A percentile compares a stretch with the other conserved stretches of the same genome.
These are phyloP conservation scores for Pseudogymnoascus pannorum DNA, from an alignment of 2,329 filamentous ascomycete species.

Conservation along the genomic window DNA sequence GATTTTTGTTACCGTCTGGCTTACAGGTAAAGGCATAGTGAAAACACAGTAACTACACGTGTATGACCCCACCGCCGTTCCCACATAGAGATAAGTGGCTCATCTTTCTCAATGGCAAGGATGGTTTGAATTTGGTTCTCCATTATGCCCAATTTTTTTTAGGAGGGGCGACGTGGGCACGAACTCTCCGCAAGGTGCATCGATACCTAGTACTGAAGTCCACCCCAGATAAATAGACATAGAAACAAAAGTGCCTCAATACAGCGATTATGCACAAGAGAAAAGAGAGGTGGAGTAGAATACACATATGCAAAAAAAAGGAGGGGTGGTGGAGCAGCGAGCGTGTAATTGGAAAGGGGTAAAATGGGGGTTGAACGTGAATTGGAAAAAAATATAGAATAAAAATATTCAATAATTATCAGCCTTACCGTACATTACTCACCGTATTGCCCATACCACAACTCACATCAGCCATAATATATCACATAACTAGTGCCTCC, in stretches of 20 bases:
- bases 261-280: too few species aligned
- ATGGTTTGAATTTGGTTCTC: too few species aligned
- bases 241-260: too few species aligned
- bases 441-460: background rate
- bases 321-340: background rate
- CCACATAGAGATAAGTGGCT: background rate
- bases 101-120: background rate
- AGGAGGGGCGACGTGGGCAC: too few species aligned
- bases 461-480: background rate
- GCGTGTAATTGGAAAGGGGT: background rate
- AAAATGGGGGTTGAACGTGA: background rate
- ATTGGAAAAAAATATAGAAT: too few species aligned
- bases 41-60: background rate
- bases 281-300: too few species aligned
- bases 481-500: background rate
- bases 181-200: too few species aligned
- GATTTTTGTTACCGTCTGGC: background rate
- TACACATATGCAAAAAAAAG: too few species aligned
- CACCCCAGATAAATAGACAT: too few species aligned
- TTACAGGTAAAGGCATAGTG: background rate
- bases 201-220: too few species aligned
- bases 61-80: background rate
- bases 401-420: background rate
- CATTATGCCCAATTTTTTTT: too few species aligned
- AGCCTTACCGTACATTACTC: background rate